Conservation (phyloP, 108 stramenopile genomes). For the Pelagomonas calceolata region DNA sequence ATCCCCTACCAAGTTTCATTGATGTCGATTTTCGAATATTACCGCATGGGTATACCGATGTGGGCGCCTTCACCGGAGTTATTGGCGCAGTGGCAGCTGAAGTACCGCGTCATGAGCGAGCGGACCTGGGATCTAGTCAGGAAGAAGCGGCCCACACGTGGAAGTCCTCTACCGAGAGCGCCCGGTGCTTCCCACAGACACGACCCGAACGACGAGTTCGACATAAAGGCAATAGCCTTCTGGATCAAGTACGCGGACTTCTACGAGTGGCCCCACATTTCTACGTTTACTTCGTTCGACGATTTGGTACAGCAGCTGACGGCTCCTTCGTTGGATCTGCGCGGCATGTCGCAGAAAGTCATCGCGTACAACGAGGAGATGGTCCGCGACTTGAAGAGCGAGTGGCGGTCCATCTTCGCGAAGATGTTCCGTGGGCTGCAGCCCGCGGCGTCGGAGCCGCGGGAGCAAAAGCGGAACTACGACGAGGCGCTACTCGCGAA, state of each 20-base stretch:
- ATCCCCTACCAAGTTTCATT: slow-evolving; percentile 25
- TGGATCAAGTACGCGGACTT: slow-evolving; percentile 19
- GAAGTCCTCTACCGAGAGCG: no score
- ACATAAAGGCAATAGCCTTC: slow-evolving; percentile 2
- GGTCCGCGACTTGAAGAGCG: neutral
- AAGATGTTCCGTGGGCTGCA: slow-evolving; percentile 2
- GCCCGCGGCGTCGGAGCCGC: neutral
- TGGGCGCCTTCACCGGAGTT: slow-evolving; percentile 13
- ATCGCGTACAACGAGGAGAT: slow-evolving; percentile 7
- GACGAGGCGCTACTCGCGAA: no score
- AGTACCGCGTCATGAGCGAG: slow-evolving; percentile 13
- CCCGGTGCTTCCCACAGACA: neutral
- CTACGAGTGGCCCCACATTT: slow-evolving; percentile 23
- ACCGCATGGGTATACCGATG: slow-evolving; percentile 21
- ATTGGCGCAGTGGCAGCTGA: slow-evolving; percentile 21
- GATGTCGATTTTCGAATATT: slow-evolving; percentile 22
- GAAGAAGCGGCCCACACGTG: neutral
- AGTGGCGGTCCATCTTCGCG: slow-evolving; percentile 1
- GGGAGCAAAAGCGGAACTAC: neutral
- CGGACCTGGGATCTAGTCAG: slow-evolving; percentile 20
- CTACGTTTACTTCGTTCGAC: slow-evolving; percentile 11
- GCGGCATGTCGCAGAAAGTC: neutral
- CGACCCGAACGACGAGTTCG: slow-evolving; percentile 25
- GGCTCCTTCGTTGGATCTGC: neutral
- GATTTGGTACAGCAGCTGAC: slow-evolving; percentile 3